Base-by-base conservation (phyloP, 306 rosid species). In the Gynostemma pentaphyllum region DNA sequence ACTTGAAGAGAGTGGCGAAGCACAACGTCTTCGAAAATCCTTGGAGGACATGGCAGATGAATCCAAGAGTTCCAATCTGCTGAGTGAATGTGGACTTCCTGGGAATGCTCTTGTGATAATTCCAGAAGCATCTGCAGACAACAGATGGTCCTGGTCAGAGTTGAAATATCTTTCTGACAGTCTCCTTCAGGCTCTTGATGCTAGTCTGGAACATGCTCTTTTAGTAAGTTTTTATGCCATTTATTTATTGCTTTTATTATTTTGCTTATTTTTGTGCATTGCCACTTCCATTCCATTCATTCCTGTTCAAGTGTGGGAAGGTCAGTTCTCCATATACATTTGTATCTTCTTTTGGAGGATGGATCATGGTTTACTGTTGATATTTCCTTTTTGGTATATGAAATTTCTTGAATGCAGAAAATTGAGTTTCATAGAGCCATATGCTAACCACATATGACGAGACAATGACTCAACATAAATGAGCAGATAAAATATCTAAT, bases 1-100 rank as follows among this genome's bases (percentile, higher is more conserved):
- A 60, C 79, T 86, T 57, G 98, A 88, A 75, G 98, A 92, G 81
- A 92, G 96, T 84, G 98, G 98, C 66, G 96, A 92, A 71, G 96
- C 96, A 45, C 86, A 89, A 39, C 76, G 96, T 59, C 87, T 92
- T 42, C 80, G 96, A 66, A 86, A 81, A 54, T 92, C 98, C 55
- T 70, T 86, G 29, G 90, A 81, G 66, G 95, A 86, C 78, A 82
- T 78, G 94, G 82, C 84, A 69, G 95, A 88, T 74, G 98, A 81
- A 75, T 73, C 74, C 44, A 84, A 80, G 82, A 84, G 82, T 75
- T 73, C 78, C 47, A 21, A 42, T 71, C 72, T 92, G 66, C 75
- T 88, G 72, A 81, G 68, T 65, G 96, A 88, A 76, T 80, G 90
- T 56, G 96, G 92, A 63, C 80, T 92, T 77, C 72, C 83, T 54